Evolutionary conservation across 192 early-diverging fungal genomes (phyloP), one percentile per base, ranked within the genome.

Genomic region (Cetraspora pellucida): DNA sequence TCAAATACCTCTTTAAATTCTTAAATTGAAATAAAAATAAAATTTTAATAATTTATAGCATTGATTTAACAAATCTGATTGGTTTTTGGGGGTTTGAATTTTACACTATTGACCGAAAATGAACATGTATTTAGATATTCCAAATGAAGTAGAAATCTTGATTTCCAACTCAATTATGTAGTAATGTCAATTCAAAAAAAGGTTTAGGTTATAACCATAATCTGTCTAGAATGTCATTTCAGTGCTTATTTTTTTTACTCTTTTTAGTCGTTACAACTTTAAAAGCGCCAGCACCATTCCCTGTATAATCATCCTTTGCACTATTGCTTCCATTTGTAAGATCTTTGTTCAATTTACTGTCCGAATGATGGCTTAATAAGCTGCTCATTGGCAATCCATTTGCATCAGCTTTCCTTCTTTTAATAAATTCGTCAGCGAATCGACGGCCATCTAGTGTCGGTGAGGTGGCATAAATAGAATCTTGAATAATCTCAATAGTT

Each of bases 371-470:
- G 25, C 45, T 28, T 25, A 77, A 70, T 30, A 47, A 58, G 21
- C 52, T 78, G 68, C 54, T 50, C 71, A 74, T 80, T 66, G 75
- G 79, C 74, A 77, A 81, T 76, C 82, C 82, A 50, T 76, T 61
- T 21, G 83, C 78, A 79, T 94, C 93, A 16, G 85, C 91, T 78
- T 89, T 90, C 66, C 93, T 88, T 30, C 90, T 88, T 74, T 88
- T 90, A 60, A 91, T 86, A 81, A 93, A 94, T 77, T 94, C 93
- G 23, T 91, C 87, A 23, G 93, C 90, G 83, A 94, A 94, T 10
- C 88, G 89, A 46, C 90, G 89, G 57, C 92, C 91, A 71, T 93
- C 89, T 77, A 94, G 82, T 10, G 87, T 86, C 27, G 86, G 77
- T 1, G 93, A 93, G 77, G 91, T 87, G n/a, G 90, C 90, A 79